Conservation (phyloP, 306 rosid genomes). For the Nissolia schottii region DNA sequence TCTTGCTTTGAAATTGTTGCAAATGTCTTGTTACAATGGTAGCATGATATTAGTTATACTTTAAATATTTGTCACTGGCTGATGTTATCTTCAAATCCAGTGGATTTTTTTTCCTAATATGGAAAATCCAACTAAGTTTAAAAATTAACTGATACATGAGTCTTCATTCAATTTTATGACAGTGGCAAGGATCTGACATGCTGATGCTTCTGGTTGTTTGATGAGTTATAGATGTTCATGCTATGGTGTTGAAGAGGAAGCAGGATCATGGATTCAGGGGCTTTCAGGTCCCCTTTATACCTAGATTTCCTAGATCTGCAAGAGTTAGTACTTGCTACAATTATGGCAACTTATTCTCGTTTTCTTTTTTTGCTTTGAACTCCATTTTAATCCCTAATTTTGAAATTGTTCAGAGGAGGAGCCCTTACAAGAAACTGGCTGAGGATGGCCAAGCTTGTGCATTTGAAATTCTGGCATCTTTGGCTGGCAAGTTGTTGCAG, state of each 20-base stretch:
- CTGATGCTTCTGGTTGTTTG: slow-evolving; percentile 39
- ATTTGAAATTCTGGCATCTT: slow-evolving; percentile 78
- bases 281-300: slow-evolving; percentile 63
- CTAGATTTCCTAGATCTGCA: slow-evolving; percentile 80
- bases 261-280: slow-evolving; percentile 57
- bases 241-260: slow-evolving; percentile 85
- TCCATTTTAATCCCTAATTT: slow-evolving; percentile 19
- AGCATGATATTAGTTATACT: background rate
- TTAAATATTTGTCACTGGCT: background rate
- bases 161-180: slow-evolving; percentile 31
- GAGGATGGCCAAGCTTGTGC: slow-evolving; percentile 59
- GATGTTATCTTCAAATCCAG: slow-evolving; percentile 15
- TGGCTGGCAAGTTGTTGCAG: slow-evolving; percentile 85
- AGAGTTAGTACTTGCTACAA: slow-evolving; percentile 51
- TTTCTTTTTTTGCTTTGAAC: slow-evolving; percentile 17
- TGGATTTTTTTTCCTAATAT: background rate
- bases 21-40: background rate
- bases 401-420: slow-evolving; percentile 60
- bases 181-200: slow-evolving; percentile 35
- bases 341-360: background rate
- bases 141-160: slow-evolving; percentile 17
- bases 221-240: slow-evolving; percentile 54
- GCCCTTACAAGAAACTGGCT: slow-evolving; percentile 41
- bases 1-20: background rate
- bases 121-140: background rate